Evolutionary conservation across 2,329 filamentous ascomycete genomes (phyloP).

Genomic region (Orbilia brochopaga): DNA sequence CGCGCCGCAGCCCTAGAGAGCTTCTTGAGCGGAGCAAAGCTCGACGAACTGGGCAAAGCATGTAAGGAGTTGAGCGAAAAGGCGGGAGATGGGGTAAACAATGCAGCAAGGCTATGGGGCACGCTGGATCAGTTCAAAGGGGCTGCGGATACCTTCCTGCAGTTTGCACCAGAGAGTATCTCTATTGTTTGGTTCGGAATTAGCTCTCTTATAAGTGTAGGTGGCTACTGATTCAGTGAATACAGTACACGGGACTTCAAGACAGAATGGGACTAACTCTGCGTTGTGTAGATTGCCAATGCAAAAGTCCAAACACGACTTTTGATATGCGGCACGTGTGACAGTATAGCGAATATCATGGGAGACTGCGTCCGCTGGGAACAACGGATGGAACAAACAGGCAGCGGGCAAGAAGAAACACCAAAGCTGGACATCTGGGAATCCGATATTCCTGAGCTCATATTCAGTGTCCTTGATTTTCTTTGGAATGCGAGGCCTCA

Average conservation of each 20-base stretch:
- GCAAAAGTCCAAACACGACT: conserved; percentile 29
- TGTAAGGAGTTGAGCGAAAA: conserved; percentile 18
- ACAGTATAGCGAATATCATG: conserved; percentile 27
- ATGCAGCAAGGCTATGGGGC: conserved; percentile 10
- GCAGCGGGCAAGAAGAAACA: not conserved
- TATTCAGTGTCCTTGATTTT: conserved; percentile 36
- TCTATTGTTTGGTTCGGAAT: conserved; percentile 47
- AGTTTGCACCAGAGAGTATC: conserved; percentile 36
- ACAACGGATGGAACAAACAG: conserved; percentile 1
- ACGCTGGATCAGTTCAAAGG: conserved; percentile 33
- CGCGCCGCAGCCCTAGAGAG: not conserved
- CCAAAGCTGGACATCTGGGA: conserved; percentile 31
- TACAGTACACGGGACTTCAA: no score
- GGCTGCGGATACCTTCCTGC: conserved; percentile 23
- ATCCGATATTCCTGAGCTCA: conserved; percentile 19
- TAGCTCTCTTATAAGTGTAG: conserved; percentile 29
- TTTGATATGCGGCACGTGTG: conserved; percentile 27
- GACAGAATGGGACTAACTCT: no score
- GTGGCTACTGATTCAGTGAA: not conserved
- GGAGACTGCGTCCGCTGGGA: conserved; percentile 29
- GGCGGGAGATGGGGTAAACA: conserved; percentile 24
- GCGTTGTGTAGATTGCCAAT: conserved; percentile 23
- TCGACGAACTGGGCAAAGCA: conserved; percentile 8
- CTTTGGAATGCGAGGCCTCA: conserved; percentile 34
- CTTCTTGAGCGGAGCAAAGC: conserved; percentile 21